Evolutionary conservation across 164 flowering plant genomes (phyloP).

Genomic region (Vitis amurensis): DNA sequence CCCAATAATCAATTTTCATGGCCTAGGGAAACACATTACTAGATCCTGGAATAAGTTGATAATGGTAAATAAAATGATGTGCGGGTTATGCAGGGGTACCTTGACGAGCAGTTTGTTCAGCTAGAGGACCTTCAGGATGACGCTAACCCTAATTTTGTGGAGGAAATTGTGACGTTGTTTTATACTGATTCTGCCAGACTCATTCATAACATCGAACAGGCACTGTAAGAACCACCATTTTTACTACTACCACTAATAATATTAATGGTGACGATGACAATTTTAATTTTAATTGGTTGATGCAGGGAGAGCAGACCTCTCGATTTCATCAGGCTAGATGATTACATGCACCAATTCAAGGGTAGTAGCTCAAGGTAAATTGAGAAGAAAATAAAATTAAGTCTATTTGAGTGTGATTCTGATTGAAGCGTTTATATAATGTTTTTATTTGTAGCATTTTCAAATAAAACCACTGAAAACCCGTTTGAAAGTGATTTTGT

Average conservation of each 20-base stretch:
- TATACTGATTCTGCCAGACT: conserved; percentile 47
- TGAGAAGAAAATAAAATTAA: too few relatives aligned
- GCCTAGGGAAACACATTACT: too few relatives aligned
- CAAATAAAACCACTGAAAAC: too few relatives aligned
- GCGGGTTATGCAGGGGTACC: conserved; percentile 41
- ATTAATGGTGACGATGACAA: too few relatives aligned
- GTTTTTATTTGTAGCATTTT: too few relatives aligned
- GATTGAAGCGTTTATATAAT: too few relatives aligned
- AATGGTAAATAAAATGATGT: too few relatives aligned
- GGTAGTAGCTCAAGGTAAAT: conserved; percentile 52
- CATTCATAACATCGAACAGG: conserved; percentile 39
- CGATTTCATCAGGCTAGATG: conserved; percentile 37
- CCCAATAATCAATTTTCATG: too few relatives aligned
- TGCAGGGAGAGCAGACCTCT: conserved; percentile 29
- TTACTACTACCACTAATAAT: too few relatives aligned
- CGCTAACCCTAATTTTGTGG: conserved; percentile 56
- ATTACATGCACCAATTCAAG: conserved; percentile 42
- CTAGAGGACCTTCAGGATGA: conserved; percentile 62
- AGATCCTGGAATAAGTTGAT: too few relatives aligned
- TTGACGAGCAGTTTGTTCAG: conserved; percentile 65
- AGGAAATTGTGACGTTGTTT: conserved; percentile 53
- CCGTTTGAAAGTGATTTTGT: too few relatives aligned
- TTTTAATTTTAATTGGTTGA: not conserved
- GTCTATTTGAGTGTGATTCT: too few relatives aligned
- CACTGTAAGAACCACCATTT: conserved; percentile 32